Base-by-base conservation (phyloP, 169 alveolate species). In the Plasmodium inui region DNA sequence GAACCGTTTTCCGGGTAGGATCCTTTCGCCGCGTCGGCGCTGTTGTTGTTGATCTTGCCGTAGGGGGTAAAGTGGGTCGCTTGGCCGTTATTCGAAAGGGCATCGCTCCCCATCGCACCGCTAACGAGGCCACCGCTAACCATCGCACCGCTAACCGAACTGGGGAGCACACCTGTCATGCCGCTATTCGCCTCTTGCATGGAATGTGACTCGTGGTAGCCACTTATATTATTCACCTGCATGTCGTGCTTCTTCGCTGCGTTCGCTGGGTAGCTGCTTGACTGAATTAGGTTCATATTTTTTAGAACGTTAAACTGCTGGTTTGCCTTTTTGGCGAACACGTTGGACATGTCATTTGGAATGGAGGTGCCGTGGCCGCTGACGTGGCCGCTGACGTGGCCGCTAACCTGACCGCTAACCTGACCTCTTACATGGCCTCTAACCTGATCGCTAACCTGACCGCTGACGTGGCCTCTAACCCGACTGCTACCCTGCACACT, bases 261-360 rank as follows among this genome's bases (percentile, higher is more conserved):
- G 41, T 84, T 84, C 17, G 55, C 14, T 14, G 39, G 53, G 34
- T 70, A 55, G 32, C 22, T 84, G 53, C 76, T 71, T 37, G 76
- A 44, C 53, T n/a, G 92, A 32, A 73, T 41, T 34, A 84, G 26
- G 57, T 84, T 84, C 53, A 83, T 83, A 46, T 83, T 83, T 83
- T 32, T 61, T 70, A 84, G 39, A 53, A 34, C 8, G 55, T 55
- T 84, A 70, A 84, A 84, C 41, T 82, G 89, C 50, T 32, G 39
- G 53, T 82, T 82, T 12, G n/a, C 78, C 61, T 30, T 82, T 61
- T 82, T 34, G 22, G 67, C 17, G 12, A 70, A 55, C 34, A 57
- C 28, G 44, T 44, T 84, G 71, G 44, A 1, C 17, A 81, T 74
- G 70, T 32, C 79, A 74, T 34, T 74, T 44, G 78, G 37, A 9